Percentiles rank a stretch among this genome's conserved stretches.
These are phyloP conservation scores for Globisporangium megalacanthum DNA, from an alignment of 352 stramenopile species.

Conservation along the genomic window DNA sequence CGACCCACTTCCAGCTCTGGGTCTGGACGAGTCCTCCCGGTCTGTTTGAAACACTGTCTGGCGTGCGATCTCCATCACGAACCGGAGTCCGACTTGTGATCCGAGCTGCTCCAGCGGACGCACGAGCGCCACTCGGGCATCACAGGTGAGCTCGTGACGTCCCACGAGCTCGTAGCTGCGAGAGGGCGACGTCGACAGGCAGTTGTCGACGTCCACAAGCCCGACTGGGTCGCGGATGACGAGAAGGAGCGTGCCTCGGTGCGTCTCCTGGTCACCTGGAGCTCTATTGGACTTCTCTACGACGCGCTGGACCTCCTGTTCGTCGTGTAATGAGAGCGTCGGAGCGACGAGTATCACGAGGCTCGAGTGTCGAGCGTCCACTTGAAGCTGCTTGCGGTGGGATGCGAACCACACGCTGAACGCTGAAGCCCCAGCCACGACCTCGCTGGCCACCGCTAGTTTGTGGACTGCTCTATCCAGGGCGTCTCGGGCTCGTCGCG, in stretches of 20 bases:
- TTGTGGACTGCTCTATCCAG: background rate
- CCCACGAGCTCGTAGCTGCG: background rate
- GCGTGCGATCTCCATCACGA: conserved; percentile 48
- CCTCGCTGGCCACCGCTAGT: background rate
- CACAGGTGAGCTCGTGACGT: background rate
- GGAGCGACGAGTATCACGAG: conserved; percentile 13
- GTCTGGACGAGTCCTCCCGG: too few species aligned
- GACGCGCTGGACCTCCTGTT: conserved; percentile 3
- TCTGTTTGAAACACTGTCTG: conserved; percentile 10
- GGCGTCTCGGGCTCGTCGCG: background rate
- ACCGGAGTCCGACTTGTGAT: conserved; percentile 43
- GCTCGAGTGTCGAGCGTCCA: background rate
- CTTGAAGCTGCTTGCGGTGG: conserved; percentile 1
- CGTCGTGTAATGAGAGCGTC: background rate
- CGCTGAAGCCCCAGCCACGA: background rate
- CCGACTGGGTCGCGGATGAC: conserved; percentile 7
- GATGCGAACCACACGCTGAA: conserved; percentile 7
- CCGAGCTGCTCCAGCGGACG: conserved; percentile 33
- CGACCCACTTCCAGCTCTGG: too few species aligned
- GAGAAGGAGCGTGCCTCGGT: conserved; percentile 8
- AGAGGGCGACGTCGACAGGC: background rate
- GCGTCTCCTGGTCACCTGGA: background rate
- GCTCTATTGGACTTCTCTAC: background rate
- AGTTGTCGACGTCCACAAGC: conserved; percentile 4
- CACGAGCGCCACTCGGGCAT: conserved; percentile 8